Conservation (phyloP, 805 yeast genomes). For the Priceomyces carsonii region DNA sequence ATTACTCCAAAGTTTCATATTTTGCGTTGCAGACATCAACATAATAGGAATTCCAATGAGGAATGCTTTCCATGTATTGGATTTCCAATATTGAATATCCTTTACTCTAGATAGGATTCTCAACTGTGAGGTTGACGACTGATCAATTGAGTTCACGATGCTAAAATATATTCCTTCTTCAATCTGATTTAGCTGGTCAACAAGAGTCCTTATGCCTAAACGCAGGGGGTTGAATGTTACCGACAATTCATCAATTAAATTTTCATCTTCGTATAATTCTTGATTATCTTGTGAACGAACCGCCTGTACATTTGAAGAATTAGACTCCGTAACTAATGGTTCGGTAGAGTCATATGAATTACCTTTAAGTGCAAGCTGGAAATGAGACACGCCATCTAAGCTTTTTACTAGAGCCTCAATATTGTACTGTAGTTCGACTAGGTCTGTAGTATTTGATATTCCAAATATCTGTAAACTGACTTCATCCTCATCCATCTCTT, state of each 20-base stretch:
- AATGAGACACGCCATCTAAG: conserved; percentile 28
- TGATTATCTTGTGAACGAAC: conserved; percentile 16
- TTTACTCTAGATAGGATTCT: conserved; percentile 64
- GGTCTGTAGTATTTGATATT: conserved; percentile 25
- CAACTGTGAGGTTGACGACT: conserved; percentile 60
- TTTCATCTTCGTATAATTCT: conserved; percentile 13
- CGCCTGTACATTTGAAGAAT: conserved; percentile 15
- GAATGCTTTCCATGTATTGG: conserved; percentile 52
- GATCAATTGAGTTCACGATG: conserved; percentile 51
- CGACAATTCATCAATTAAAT: conserved; percentile 31
- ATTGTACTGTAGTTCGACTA: conserved; percentile 33
- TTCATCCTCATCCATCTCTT: conserved; percentile 25
- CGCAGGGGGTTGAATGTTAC: conserved; percentile 51
- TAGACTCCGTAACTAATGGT: conserved; percentile 13
- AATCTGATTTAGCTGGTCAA: conserved; percentile 46
- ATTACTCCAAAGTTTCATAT: conserved; percentile 29
- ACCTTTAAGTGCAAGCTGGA: conserved; percentile 22
- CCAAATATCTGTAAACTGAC: conserved; percentile 35
- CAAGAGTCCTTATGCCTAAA: conserved; percentile 65
- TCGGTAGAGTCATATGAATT: conserved; percentile 1
- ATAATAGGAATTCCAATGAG: conserved; percentile 64
- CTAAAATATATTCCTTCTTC: conserved; percentile 56
- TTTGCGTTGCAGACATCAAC: conserved; percentile 49
- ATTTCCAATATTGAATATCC: conserved; percentile 74
- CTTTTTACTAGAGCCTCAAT: conserved; percentile 39